These are phyloP conservation scores for Iberis pinnata DNA, from an alignment of 345 rosid species.

Conservation along the genomic window DNA sequence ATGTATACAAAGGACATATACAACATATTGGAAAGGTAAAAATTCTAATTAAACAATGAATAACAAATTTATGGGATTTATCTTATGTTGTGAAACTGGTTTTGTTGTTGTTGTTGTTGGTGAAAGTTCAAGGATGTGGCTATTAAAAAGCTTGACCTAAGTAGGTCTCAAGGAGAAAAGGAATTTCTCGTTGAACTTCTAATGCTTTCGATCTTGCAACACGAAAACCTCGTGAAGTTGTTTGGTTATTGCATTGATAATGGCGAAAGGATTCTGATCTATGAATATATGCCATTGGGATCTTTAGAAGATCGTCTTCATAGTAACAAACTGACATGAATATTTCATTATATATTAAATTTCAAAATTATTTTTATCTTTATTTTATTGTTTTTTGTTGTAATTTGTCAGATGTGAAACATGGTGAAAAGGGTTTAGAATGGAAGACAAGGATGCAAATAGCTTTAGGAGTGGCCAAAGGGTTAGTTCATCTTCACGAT, in stretches of 20 bases:
- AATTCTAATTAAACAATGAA: too few relatives aligned
- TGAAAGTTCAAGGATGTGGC: slow-evolving; percentile 38
- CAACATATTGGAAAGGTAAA: slow-evolving; percentile 46
- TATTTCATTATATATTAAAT: not conserved
- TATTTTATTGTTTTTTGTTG: not conserved
- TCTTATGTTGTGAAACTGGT: not conserved
- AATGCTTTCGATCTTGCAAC: slow-evolving; percentile 68
- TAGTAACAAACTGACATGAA: slow-evolving; percentile 25
- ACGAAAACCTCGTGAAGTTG: slow-evolving; percentile 60
- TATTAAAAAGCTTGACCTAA: slow-evolving; percentile 53
- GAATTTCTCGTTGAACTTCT: slow-evolving; percentile 83
- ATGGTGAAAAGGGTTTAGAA: slow-evolving; percentile 38
- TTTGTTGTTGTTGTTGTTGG: not conserved
- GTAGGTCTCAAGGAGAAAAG: slow-evolving; percentile 67
- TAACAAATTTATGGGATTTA: not conserved
- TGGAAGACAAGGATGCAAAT: slow-evolving; percentile 62
- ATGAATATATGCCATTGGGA: slow-evolving; percentile 60
- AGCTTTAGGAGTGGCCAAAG: slow-evolving; percentile 58
- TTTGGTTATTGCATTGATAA: slow-evolving; percentile 75
- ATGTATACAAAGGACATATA: slow-evolving; percentile 53
- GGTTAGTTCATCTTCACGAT: slow-evolving; percentile 50
- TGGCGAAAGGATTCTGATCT: slow-evolving; percentile 64
- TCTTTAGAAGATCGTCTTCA: slow-evolving; percentile 67
- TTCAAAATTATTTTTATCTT: not conserved
- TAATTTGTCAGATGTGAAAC: slow-evolving; percentile 30